These are phyloP conservation scores for Orbilia quercus DNA, from an alignment of 2,329 filamentous ascomycete genomes.

Conservation along the genomic window DNA sequence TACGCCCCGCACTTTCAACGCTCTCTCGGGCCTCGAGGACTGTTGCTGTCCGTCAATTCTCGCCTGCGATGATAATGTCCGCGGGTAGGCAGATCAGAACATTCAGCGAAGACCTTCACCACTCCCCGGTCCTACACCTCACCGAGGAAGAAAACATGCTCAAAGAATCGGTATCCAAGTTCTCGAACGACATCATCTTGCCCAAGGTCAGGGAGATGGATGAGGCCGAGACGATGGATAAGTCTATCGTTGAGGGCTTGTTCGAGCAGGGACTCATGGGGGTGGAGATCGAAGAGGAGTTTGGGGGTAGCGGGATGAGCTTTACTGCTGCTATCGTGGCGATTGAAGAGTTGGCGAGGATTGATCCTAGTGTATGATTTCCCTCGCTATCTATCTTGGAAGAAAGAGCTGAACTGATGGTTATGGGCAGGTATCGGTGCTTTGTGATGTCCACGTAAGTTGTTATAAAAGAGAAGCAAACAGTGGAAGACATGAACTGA, in stretches of 20 bases:
- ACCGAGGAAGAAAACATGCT: slow-evolving; percentile 91
- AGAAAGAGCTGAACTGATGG: slow-evolving; percentile 11
- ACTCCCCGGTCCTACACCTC: slow-evolving; percentile 90
- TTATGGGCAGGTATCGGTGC: slow-evolving; percentile 67
- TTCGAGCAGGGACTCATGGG: slow-evolving; percentile 99
- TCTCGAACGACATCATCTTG: slow-evolving; percentile 86
- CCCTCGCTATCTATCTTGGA: background rate
- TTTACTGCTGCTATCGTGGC: slow-evolving; percentile 96
- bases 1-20: slow-evolving; percentile 50
- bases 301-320: slow-evolving; percentile 97
- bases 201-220: slow-evolving; percentile 98
- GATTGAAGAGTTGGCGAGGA: slow-evolving; percentile 93
- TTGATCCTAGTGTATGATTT: slow-evolving; percentile 87
- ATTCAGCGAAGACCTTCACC: slow-evolving; percentile 44
- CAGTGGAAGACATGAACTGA: background rate
- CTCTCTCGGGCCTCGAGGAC: slow-evolving; percentile 50
- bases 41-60: slow-evolving; percentile 35
- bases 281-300: slow-evolving; percentile 97
- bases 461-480: background rate
- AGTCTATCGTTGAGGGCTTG: slow-evolving; percentile 84
- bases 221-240: slow-evolving; percentile 94
- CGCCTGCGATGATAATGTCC: slow-evolving; percentile 38
- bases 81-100: slow-evolving; percentile 52
- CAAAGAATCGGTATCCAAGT: slow-evolving; percentile 89
- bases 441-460: slow-evolving; percentile 85